phyloP scores from a whole-genome alignment of 176 grass and related monocot species.

The Paspalum notatum region DNA sequence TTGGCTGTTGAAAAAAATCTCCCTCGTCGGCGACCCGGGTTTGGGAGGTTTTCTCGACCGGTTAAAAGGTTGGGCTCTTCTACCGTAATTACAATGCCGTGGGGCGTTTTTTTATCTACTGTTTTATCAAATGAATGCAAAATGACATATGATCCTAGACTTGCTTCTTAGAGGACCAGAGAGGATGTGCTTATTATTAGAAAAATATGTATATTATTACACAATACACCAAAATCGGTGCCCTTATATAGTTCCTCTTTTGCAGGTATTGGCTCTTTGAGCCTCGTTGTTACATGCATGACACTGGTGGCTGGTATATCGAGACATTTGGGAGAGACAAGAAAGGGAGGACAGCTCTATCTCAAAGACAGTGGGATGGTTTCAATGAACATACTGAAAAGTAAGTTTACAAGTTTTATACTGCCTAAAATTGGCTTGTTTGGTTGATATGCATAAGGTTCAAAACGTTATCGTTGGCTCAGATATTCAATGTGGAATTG shows the following conservation, averaged over 20 bases:
- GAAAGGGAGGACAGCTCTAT: slow-evolving; percentile 67
- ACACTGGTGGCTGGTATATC: slow-evolving; percentile 94
- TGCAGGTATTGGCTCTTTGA: slow-evolving; percentile 97
- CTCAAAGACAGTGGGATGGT: slow-evolving; percentile 83
- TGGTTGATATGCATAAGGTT: background rate
- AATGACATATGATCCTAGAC: background rate
- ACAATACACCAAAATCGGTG: background rate
- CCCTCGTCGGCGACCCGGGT: too few relatives aligned
- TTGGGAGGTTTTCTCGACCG: too few relatives aligned
- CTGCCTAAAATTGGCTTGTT: slow-evolving; percentile 11
- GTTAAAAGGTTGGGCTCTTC: too few relatives aligned
- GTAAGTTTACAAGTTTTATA: slow-evolving; percentile 52
- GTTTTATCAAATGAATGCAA: background rate
- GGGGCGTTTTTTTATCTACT: too few relatives aligned
- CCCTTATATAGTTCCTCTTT: slow-evolving; percentile 27
- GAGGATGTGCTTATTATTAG: background rate
- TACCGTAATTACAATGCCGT: too few relatives aligned
- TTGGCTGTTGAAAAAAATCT: too few relatives aligned
- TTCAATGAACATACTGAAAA: slow-evolving; percentile 70
- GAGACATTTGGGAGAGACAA: slow-evolving; percentile 87
- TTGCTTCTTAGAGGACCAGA: background rate
- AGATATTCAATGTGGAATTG: slow-evolving; percentile 35
- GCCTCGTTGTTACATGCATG: slow-evolving; percentile 90
- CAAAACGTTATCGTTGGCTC: background rate
- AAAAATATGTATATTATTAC: background rate